Evolutionary conservation across 768 basidiomycete genomes (phyloP), one percentile per base, ranked within the genome.

Genomic region (Sarcodon sp.): DNA sequence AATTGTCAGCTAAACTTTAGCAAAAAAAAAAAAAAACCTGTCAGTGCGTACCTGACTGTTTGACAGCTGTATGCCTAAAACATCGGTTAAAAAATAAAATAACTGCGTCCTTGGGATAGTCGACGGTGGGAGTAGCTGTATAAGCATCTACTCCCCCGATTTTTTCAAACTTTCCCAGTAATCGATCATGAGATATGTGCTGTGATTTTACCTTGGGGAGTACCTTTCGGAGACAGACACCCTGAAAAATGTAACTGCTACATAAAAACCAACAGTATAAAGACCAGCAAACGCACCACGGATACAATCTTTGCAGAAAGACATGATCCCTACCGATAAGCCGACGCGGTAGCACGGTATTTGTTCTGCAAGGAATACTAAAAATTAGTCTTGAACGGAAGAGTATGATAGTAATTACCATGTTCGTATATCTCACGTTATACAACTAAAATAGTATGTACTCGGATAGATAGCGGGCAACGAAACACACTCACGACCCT

Each of bases 61-160:
- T 44, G 45, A 34, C 18, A 68, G 54, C 2, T 51, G 46, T 11
- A 64, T 33, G 7, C 70, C 70, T 43, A 64, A 69, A 38, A 58
- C 57, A 53, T 69, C 72, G 18, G 66, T 54, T 33, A 71, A 55
- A n/a, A 57, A 64, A 69, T 13, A 75, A 55, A 31, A 73, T 44
- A 13, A 63, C 70, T 54, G 68, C 69, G 49, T 66, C 59, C 54
- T 66, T 67, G 34, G 63, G 55, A 39, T 66, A 67, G 38, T 70
- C 65, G 38, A 52, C 59, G n/a, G 58, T 49, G 5, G 70, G 70
- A 3, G 65, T 68, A 0, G 65, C 64, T 46, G 71, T 64, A 50
- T 72, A 72, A 50, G 61, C 65, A n/a, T 59, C 55, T 43, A 68
- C 57, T 4, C 65, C 68, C 8, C 55, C 62, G 45, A 73, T 62